Base-by-base conservation (phyloP, 1,139 yeast species). In the Pichia sp. region DNA sequence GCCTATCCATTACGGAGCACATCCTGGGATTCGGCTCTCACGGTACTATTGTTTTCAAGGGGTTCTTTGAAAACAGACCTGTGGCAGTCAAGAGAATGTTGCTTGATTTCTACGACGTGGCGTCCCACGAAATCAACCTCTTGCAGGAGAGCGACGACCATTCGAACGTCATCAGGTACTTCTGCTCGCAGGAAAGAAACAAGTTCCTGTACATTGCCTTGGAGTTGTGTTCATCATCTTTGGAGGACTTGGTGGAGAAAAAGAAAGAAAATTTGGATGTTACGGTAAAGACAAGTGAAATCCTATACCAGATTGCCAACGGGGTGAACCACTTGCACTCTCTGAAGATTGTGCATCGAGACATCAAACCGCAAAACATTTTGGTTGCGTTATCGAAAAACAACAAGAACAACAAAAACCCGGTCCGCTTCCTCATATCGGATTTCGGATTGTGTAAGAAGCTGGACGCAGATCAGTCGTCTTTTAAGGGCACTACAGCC, bases 41-140 rank as follows among this genome's bases (percentile, higher is more conserved):
- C 65, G 99, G 99, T 34, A 93, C 99, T 0, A 90, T 92, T 31
- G 99, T 93, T 1, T 90, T 84, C 68, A 82, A 87, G 66, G 99
- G 99, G 0, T 79, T 82, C 4, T 93, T 92, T 72, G 97, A 92
- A 64, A 86, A 84, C 62, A 78, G 99, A 52, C 96, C 95, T 1
- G 99, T 95, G 8, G 99, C 99, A 0, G 95, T 93, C 4, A 95
- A 93, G 68, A 74, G 99, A 62, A 89, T 93, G 96, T 74, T 95
- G 50, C 77, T 92, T 44, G 97, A 92, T 66, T 93, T 92, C 66
- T 93, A 87, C 70, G 97, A 93, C 66, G 83, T 93, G 57, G 99
- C 99, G 4, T 86, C 92, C n/a, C 96, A 90, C 63, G 99, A 93
- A 67, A 95, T 95, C 11, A 78, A 87, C 32, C 71, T 92, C 29